phyloP scores from a whole-genome alignment of 2,329 filamentous ascomycete species.

The Rutstroemia sp. region DNA sequence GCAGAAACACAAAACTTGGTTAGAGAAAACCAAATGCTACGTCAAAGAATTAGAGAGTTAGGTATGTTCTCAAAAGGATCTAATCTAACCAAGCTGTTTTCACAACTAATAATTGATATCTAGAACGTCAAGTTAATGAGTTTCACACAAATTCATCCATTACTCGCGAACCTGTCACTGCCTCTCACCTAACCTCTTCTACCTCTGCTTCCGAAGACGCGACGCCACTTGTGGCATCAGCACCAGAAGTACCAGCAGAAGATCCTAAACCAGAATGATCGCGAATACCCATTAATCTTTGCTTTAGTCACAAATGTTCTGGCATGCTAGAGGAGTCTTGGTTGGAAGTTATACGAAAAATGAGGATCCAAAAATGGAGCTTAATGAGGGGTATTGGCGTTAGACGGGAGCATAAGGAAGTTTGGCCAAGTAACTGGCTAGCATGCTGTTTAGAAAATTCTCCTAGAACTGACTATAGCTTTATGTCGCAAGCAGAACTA shows the following conservation, averaged over 20 bases:
- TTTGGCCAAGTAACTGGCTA: not conserved
- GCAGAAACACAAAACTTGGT: constrained; percentile 73
- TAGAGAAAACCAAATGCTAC: constrained; percentile 77
- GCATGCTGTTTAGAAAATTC: not conserved
- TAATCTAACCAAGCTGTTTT: not conserved
- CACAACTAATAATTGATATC: constrained; percentile 9
- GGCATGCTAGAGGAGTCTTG: not conserved
- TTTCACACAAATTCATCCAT: constrained; percentile 24
- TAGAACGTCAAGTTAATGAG: constrained; percentile 26
- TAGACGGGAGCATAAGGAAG: not conserved
- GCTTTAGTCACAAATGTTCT: not conserved
- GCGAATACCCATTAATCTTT: not conserved
- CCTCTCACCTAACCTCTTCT: constrained; percentile 26
- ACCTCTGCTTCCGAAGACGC: constrained; percentile 25
- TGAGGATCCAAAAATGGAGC: constrained; percentile 4
- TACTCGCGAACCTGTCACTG: constrained; percentile 27
- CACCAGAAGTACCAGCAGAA: not conserved
- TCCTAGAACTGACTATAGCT: constrained; percentile 1
- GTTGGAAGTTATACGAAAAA: not conserved
- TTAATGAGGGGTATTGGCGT: not conserved
- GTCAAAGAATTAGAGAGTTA: constrained; percentile 64
- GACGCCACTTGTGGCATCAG: constrained; percentile 1
- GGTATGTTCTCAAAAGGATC: constrained; percentile 38
- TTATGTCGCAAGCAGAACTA: not conserved
- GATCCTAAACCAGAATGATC: constrained; percentile 15